Conservation (phyloP, 306 rosid genomes). For the Inga laurina region DNA sequence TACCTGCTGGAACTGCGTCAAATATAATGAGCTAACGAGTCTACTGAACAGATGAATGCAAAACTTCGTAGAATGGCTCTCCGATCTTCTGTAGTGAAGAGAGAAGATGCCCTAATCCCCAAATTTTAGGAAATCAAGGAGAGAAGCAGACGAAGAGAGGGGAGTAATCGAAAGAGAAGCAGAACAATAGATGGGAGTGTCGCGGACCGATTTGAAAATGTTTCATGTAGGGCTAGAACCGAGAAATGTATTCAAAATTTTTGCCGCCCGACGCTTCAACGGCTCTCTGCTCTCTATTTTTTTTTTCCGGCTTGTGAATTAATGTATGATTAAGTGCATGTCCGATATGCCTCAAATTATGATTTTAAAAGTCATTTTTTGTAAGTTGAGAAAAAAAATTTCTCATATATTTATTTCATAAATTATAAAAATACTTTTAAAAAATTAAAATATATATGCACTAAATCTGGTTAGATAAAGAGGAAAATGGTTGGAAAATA, state of each 20-base stretch:
- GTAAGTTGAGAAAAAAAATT: too few species aligned
- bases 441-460: too few species aligned
- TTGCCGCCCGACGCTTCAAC: constrained; percentile 50
- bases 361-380: too few species aligned
- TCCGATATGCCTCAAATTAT: too few species aligned
- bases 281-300: too few species aligned
- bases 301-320: too few species aligned
- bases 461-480: too few species aligned
- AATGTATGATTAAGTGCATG: too few species aligned
- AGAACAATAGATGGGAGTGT: not conserved
- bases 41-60: not conserved
- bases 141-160: not conserved
- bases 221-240: not conserved
- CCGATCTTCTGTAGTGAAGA: not conserved
- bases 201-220: constrained; percentile 27
- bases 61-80: not conserved
- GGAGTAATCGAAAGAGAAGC: not conserved
- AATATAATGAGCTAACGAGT: not conserved
- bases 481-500: too few species aligned
- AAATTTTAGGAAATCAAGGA: not conserved
- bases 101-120: constrained; percentile 1
- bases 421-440: too few species aligned
- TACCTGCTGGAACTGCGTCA: not conserved
- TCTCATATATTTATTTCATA: too few species aligned
- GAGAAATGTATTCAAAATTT: constrained; percentile 2